These are phyloP conservation scores for Daldinia grandis DNA, from an alignment of 495 filamentous ascomycete genomes.

Conservation along the genomic window DNA sequence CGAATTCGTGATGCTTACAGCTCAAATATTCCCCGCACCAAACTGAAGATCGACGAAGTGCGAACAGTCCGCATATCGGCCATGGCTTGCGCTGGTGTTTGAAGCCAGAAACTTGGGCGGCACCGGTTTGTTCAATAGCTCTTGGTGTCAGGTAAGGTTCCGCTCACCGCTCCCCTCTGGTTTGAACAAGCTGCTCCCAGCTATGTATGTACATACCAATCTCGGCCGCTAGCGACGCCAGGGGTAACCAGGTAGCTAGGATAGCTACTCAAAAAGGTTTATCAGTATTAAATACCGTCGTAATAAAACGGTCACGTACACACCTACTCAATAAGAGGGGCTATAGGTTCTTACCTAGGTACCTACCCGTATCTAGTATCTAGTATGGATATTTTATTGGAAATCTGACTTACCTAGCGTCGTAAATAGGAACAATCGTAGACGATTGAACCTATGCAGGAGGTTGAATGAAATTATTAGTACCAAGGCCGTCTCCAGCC, in stretches of 20 bases:
- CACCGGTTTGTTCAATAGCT: slow-evolving; percentile 28
- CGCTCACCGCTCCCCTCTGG: slow-evolving; percentile 40
- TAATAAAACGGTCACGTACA: slow-evolving; percentile 21
- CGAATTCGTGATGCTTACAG: slow-evolving; percentile 33
- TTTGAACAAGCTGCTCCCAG: slow-evolving; percentile 27
- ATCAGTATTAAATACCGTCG: slow-evolving; percentile 26
- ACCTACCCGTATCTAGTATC: background rate
- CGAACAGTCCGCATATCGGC: slow-evolving; percentile 25
- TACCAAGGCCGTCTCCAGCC: slow-evolving; percentile 11
- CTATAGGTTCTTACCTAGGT: background rate
- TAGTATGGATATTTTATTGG: background rate
- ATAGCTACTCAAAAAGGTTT: slow-evolving; percentile 16
- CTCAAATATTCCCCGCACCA: slow-evolving; percentile 38
- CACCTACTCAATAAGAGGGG: background rate
- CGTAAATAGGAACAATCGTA: background rate
- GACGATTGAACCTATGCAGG: background rate
- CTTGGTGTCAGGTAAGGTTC: slow-evolving; percentile 32
- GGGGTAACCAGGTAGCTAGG: slow-evolving; percentile 30
- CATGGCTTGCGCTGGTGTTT: slow-evolving; percentile 24
- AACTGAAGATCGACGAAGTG: slow-evolving; percentile 9
- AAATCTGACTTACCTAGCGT: slow-evolving; percentile 2
- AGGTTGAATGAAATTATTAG: slow-evolving; percentile 9
- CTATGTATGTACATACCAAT: slow-evolving; percentile 17
- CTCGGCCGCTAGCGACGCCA: slow-evolving; percentile 28
- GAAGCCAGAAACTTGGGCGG: slow-evolving; percentile 17